These are phyloP conservation scores for Suhomyces chickasaworum DNA, from an alignment of 1,139 yeast genomes.

Conservation along the genomic window DNA sequence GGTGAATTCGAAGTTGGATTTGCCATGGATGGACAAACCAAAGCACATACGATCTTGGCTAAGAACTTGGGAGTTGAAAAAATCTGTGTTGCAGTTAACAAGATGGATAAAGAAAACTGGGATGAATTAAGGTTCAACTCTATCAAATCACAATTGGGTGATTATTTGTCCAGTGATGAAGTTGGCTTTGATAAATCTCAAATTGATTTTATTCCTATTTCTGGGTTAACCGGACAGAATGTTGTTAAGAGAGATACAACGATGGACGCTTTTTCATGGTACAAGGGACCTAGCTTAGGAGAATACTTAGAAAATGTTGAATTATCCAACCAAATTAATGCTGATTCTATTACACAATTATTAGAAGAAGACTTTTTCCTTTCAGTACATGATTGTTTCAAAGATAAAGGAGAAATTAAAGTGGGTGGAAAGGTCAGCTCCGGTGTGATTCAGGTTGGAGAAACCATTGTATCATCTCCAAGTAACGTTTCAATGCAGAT, in stretches of 20 bases:
- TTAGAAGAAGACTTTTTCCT: constrained; percentile 46
- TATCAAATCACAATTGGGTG: constrained; percentile 58
- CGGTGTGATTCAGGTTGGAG: constrained; percentile 79
- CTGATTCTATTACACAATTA: constrained; percentile 20
- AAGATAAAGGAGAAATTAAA: constrained; percentile 36
- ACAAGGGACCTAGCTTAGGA: constrained; percentile 65
- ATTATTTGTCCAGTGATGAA: constrained; percentile 55
- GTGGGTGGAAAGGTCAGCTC: constrained; percentile 73
- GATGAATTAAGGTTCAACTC: constrained; percentile 61
- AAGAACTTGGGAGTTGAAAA: constrained; percentile 78
- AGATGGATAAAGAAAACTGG: constrained; percentile 82
- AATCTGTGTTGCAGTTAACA: constrained; percentile 80
- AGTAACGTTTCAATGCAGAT: constrained; percentile 38
- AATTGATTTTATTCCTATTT: constrained; percentile 74
- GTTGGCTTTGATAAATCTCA: constrained; percentile 60
- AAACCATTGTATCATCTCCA: constrained; percentile 66
- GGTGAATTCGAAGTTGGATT: constrained; percentile 94
- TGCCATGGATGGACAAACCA: constrained; percentile 85
- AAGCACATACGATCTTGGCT: constrained; percentile 87
- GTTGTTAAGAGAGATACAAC: constrained; percentile 53
- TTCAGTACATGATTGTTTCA: constrained; percentile 51
- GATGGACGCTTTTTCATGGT: constrained; percentile 53
- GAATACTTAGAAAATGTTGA: constrained; percentile 50
- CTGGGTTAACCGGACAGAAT: constrained; percentile 84
- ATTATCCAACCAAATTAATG: constrained; percentile 16